A percentile compares a stretch with the other conserved stretches of the same genome.
Evolutionary conservation across 2,329 filamentous ascomycete species (phyloP).

Genomic region (Leptographium lundbergii): DNA sequence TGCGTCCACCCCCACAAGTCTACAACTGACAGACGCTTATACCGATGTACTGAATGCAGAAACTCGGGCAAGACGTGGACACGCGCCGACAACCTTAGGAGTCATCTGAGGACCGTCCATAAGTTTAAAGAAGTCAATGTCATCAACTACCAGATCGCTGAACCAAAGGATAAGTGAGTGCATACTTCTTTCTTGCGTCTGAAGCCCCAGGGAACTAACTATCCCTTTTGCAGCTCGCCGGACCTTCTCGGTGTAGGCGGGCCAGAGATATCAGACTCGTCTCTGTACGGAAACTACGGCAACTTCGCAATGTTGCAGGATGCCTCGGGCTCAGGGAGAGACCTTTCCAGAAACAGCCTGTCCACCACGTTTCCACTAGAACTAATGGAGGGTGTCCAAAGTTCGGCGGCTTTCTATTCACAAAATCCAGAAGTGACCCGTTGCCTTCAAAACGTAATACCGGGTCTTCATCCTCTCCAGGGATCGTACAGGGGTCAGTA

Average conservation of each 20-base stretch:
- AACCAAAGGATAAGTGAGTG: background rate
- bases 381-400: too few relatives aligned
- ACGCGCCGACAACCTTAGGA: background rate
- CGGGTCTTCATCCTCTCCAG: background rate
- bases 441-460: too few relatives aligned
- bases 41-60: background rate
- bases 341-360: too few relatives aligned
- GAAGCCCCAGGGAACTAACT: background rate
- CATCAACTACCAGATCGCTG: background rate
- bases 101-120: background rate
- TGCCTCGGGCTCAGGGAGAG: too few relatives aligned
- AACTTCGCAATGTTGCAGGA: too few relatives aligned
- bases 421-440: too few relatives aligned
- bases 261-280: too few relatives aligned
- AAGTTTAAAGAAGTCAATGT: background rate
- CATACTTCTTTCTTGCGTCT: background rate
- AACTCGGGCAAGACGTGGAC: background rate
- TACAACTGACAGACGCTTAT: background rate
- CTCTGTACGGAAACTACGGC: too few relatives aligned
- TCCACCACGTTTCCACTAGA: background rate
- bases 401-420: too few relatives aligned
- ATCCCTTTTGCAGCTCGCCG: background rate
- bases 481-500: background rate
- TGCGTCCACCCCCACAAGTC: constrained; percentile 21
- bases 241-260: background rate